phyloP scores from a whole-genome alignment of 129 eudicot species.

The Saposhnikovia divaricata region DNA sequence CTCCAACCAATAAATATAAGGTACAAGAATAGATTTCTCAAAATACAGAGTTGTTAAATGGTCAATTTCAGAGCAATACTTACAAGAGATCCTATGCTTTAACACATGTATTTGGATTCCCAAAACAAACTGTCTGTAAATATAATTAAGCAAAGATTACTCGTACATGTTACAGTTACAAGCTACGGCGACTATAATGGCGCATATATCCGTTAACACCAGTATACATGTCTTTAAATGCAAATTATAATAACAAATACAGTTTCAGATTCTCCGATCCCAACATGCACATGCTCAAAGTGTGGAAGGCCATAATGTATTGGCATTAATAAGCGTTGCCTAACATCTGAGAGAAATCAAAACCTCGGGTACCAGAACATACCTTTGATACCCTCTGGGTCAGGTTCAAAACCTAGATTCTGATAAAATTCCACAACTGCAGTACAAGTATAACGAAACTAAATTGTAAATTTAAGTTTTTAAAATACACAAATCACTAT shows the following conservation, averaged over 20 bases:
- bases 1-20: not conserved
- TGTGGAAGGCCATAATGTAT: not conserved
- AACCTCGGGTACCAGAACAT: conserved; percentile 96
- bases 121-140: too few species aligned
- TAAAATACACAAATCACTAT: not conserved
- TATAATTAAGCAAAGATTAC: not conserved
- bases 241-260: not conserved
- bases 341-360: conserved; percentile 21
- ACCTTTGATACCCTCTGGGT: conserved; percentile 97
- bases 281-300: not conserved
- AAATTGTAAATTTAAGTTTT: not conserved
- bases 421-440: conserved; percentile 96
- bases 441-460: conserved; percentile 10
- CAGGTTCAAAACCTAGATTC: conserved; percentile 86
- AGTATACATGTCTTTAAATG: not conserved
- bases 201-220: not conserved
- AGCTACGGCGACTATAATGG: not conserved
- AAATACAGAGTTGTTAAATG: not conserved
- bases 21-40: not conserved
- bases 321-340: not conserved
- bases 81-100: not conserved
- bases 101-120: too few species aligned
- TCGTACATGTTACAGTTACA: not conserved
- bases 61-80: not conserved
- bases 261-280: not conserved